A percentile compares a stretch with the other conserved stretches of the same genome.
phyloP scores from a whole-genome alignment of 805 yeast genomes.

The Saccharomyces eubayanus region DNA sequence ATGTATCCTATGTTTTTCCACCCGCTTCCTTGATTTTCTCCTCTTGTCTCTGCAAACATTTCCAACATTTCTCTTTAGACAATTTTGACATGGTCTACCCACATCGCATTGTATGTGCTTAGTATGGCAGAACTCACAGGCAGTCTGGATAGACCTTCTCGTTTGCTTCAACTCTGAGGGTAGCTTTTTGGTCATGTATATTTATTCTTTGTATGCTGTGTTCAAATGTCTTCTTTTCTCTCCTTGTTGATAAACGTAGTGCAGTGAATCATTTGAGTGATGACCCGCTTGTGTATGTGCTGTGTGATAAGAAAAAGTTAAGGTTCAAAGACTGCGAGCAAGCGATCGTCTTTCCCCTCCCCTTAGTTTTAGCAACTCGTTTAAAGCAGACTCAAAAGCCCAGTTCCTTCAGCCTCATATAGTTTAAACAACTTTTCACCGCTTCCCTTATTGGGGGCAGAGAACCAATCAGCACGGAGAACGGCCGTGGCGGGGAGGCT shows the following conservation, averaged over 20 bases:
- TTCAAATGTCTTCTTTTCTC: not conserved
- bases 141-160: conserved; percentile 57
- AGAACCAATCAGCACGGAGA: not conserved
- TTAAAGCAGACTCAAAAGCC: not conserved
- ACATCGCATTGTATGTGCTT: conserved; percentile 67
- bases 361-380: not conserved
- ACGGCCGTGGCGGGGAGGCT: not conserved
- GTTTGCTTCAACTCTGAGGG: conserved; percentile 43
- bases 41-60: conserved; percentile 50
- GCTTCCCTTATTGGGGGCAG: not conserved
- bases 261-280: not conserved
- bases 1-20: not conserved
- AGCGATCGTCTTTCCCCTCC: not conserved
- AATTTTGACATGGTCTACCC: conserved; percentile 63
- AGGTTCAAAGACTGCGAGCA: not conserved
- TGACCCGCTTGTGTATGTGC: not conserved
- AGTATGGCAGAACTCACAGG: conserved; percentile 64
- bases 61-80: conserved; percentile 52
- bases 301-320: not conserved
- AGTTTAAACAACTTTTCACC: not conserved
- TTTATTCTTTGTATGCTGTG: not conserved
- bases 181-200: conserved; percentile 53
- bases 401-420: not conserved
- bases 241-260: not conserved
- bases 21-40: conserved; percentile 33